These are phyloP conservation scores for Pholiota molesta DNA, from an alignment of 768 basidiomycete species.

Conservation along the genomic window DNA sequence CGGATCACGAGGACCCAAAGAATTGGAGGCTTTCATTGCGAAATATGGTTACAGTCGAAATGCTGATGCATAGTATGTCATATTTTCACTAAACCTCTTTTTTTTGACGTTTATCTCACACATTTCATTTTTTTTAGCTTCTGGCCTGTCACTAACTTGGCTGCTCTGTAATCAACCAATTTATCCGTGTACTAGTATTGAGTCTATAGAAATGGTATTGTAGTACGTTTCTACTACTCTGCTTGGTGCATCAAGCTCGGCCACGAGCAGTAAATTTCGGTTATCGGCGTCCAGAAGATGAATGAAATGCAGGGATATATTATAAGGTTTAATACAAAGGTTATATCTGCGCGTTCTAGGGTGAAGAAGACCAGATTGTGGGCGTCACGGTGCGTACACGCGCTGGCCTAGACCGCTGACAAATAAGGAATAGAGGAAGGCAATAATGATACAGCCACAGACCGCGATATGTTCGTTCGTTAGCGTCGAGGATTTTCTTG, in stretches of 20 bases:
- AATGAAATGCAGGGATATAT: background rate
- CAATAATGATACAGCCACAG: slow-evolving; percentile 10
- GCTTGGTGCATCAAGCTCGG: background rate
- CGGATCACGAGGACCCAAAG: slow-evolving; percentile 92
- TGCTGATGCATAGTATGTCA: slow-evolving; percentile 69
- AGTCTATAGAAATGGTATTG: slow-evolving; percentile 7
- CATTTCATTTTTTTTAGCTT: slow-evolving; percentile 41
- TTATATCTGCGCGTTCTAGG: background rate
- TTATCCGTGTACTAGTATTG: slow-evolving; percentile 15
- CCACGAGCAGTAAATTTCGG: background rate
- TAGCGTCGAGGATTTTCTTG: slow-evolving; percentile 57
- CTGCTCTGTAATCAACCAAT: slow-evolving; percentile 43
- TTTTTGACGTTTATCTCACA: slow-evolving; percentile 11
- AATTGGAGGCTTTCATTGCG: slow-evolving; percentile 73
- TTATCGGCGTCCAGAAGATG: background rate
- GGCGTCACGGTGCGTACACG: slow-evolving; percentile 39
- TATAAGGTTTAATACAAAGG: slow-evolving; percentile 4
- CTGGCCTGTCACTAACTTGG: slow-evolving; percentile 75
- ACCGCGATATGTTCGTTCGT: slow-evolving; percentile 54
- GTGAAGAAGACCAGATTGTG: background rate
- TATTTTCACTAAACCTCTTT: slow-evolving; percentile 22
- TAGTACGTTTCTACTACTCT: background rate
- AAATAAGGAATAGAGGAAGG: slow-evolving; percentile 1
- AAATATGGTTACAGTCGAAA: slow-evolving; percentile 80
- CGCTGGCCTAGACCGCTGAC: slow-evolving; percentile 32